Conservation (phyloP, 345 rosid species). For the Stellera chamaejasme region DNA sequence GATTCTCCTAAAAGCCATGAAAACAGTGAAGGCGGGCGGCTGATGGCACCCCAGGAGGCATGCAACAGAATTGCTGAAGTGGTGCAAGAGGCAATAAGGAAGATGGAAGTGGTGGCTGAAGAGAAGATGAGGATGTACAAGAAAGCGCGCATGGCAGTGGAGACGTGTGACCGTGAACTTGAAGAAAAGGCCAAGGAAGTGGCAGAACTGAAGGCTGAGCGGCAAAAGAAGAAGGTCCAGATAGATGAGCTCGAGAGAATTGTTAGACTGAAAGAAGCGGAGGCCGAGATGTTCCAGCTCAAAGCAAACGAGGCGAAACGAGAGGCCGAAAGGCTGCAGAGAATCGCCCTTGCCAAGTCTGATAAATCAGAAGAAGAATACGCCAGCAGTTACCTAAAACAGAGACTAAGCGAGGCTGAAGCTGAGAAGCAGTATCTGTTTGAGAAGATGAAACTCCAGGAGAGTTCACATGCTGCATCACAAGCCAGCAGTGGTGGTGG, state of each 20-base stretch:
- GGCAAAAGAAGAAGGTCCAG: constrained; percentile 74
- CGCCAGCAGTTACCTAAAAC: constrained; percentile 77
- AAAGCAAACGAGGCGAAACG: constrained; percentile 91
- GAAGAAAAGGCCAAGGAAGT: constrained; percentile 91
- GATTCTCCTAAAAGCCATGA: constrained; percentile 85
- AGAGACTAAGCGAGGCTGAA: constrained; percentile 90
- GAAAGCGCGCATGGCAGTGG: constrained; percentile 71
- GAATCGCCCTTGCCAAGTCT: constrained; percentile 79
- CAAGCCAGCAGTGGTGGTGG: constrained; percentile 36
- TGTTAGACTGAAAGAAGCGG: constrained; percentile 90
- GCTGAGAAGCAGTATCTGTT: constrained; percentile 93
- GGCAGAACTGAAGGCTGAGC: constrained; percentile 64
- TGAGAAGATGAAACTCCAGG: constrained; percentile 89
- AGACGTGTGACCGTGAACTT: constrained; percentile 79
- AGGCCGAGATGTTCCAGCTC: constrained; percentile 96
- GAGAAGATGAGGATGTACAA: constrained; percentile 93
- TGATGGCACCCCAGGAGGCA: constrained; percentile 92
- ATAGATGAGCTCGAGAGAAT: constrained; percentile 90
- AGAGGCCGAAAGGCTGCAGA: constrained; percentile 86
- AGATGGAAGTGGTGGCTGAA: constrained; percentile 97
- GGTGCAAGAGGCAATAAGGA: constrained; percentile 87
- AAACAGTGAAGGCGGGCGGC: constrained; percentile 69
- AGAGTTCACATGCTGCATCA: constrained; percentile 49
- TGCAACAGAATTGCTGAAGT: constrained; percentile 93
- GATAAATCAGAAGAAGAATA: constrained; percentile 96